phyloP scores from a whole-genome alignment of 2,329 filamentous ascomycete genomes.

The Coniochaeta hoffmannii region DNA sequence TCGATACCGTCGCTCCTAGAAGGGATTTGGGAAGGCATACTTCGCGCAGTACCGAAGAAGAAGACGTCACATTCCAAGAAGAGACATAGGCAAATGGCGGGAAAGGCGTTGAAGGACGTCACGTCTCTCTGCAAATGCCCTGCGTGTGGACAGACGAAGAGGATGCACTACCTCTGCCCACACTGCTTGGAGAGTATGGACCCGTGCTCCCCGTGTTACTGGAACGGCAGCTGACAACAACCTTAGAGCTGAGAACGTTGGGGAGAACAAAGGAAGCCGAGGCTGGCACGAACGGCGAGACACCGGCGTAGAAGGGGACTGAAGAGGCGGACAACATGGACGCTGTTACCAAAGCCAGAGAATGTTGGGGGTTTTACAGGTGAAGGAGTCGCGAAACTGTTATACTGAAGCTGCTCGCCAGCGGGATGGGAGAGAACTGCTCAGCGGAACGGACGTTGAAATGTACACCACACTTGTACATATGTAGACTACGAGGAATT shows the following conservation, averaged over 20 bases:
- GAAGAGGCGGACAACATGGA: no score
- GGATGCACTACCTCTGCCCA: slow-evolving; percentile 81
- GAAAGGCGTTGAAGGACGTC: slow-evolving; percentile 89
- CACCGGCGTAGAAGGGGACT: not conserved
- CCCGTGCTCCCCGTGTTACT: not conserved
- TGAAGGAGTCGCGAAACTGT: no score
- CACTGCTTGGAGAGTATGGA: slow-evolving; percentile 75
- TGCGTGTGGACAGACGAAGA: slow-evolving; percentile 79
- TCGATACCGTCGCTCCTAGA: slow-evolving; percentile 63
- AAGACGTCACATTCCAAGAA: slow-evolving; percentile 97
- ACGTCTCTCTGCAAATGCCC: slow-evolving; percentile 83
- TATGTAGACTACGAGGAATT: not conserved
- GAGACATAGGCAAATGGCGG: slow-evolving; percentile 86
- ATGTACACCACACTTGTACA: not conserved
- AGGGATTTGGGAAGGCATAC: slow-evolving; percentile 86
- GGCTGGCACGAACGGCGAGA: not conserved
- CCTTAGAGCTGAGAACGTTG: slow-evolving; percentile 7
- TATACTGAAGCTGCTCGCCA: no score
- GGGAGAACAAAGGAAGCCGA: not conserved
- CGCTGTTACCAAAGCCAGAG: no score
- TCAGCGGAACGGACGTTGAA: no score
- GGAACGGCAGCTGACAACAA: not conserved
- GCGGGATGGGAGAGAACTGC: no score
- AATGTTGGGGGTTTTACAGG: no score
- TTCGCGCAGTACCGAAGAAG: slow-evolving; percentile 94